Conservation (phyloP, 768 basidiomycete genomes). For the Russula vinacea region DNA sequence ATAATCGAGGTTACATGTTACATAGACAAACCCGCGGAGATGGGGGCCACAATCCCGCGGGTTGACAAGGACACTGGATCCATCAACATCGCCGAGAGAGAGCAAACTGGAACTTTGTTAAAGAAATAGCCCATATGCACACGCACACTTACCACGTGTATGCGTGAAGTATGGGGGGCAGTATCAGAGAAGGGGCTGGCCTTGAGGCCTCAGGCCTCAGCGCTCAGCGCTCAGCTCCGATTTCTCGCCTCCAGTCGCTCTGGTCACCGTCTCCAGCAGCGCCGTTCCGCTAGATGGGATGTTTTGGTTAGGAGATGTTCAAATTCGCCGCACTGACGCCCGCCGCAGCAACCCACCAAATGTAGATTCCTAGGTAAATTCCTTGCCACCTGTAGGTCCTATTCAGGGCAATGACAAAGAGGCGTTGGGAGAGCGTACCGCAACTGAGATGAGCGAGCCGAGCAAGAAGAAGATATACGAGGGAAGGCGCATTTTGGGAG, state of each 20-base stretch:
- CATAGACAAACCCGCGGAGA: slow-evolving; percentile 3
- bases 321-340: neutral
- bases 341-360: slow-evolving; percentile 4
- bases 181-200: neutral
- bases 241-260: slow-evolving; percentile 5
- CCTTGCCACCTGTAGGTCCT: neutral
- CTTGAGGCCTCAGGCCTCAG: no score
- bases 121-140: neutral
- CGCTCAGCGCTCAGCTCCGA: neutral
- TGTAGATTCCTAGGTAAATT: neutral
- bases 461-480: slow-evolving; percentile 12
- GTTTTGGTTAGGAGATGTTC: neutral
- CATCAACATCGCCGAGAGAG: slow-evolving; percentile 4
- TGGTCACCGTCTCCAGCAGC: neutral
- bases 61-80: neutral
- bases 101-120: neutral
- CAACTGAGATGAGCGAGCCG: neutral
- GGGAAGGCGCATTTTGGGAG: slow-evolving; percentile 3
- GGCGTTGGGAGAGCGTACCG: neutral
- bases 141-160: neutral
- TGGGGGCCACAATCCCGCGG: neutral
- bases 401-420: neutral
- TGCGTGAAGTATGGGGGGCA: neutral
- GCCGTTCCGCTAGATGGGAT: slow-evolving; percentile 1
- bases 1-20: neutral